Percentiles rank a stretch among this genome's conserved stretches.
Evolutionary conservation across 306 rosid species (phyloP).

Genomic region (Cucumis hystrix): DNA sequence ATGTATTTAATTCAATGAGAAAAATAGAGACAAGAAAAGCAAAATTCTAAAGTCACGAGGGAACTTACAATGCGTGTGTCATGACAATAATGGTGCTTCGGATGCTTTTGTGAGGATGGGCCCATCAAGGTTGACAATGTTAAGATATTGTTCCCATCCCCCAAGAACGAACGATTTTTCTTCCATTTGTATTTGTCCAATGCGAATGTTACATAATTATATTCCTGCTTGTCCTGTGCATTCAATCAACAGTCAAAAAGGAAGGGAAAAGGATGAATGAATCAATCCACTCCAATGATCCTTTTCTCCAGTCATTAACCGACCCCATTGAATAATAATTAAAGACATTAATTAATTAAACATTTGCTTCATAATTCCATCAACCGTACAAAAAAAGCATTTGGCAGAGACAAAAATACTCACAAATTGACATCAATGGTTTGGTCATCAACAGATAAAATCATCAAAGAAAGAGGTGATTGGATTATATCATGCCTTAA

Average conservation of each 20-base stretch:
- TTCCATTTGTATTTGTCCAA: constrained; percentile 8
- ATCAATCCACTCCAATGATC: neutral
- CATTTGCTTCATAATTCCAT: neutral
- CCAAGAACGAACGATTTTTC: neutral
- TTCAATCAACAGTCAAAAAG: constrained; percentile 6
- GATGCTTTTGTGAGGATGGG: neutral
- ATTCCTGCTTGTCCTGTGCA: constrained; percentile 2
- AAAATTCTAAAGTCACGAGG: constrained; percentile 1
- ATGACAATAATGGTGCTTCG: constrained; percentile 2
- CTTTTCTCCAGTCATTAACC: neutral
- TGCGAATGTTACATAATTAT: constrained; percentile 3
- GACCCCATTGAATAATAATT: neutral
- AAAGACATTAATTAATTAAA: neutral
- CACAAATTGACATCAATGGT: neutral
- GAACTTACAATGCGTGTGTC: constrained; percentile 4
- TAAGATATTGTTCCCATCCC: neutral
- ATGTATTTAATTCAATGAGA: neutral
- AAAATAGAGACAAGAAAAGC: neutral
- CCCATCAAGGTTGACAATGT: neutral
- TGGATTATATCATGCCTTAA: neutral
- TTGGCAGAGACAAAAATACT: neutral
- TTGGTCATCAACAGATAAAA: neutral
- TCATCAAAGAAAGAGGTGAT: neutral
- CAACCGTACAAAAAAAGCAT: constrained; percentile 3
- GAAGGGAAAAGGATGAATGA: neutral